These are phyloP conservation scores for Paspalum vaginatum DNA, from an alignment of 176 grass and related monocot species.

Conservation along the genomic window DNA sequence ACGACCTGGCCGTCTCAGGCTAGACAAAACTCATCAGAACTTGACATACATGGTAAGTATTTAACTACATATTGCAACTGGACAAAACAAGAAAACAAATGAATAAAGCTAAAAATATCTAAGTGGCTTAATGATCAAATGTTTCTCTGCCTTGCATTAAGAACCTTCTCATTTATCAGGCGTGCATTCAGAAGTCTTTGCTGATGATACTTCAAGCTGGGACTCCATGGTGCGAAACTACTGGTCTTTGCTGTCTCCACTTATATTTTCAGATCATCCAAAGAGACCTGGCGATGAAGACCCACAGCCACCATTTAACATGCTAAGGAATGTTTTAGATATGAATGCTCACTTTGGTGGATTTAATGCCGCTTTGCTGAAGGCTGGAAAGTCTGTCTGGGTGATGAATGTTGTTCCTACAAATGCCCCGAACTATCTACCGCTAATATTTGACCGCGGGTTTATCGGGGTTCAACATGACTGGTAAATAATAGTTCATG, in stretches of 20 bases:
- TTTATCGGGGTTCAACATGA: slow-evolving; percentile 96
- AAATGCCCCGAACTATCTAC: slow-evolving; percentile 71
- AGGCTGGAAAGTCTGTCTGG: slow-evolving; percentile 87
- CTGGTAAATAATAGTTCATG: slow-evolving; percentile 58
- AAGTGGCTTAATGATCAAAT: slow-evolving; percentile 28
- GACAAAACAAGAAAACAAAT: slow-evolving; percentile 9
- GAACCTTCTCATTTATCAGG: slow-evolving; percentile 47
- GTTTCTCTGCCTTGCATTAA: slow-evolving; percentile 28
- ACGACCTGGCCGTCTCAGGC: slow-evolving; percentile 80
- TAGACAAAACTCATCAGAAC: slow-evolving; percentile 83
- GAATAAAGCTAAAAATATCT: neutral
- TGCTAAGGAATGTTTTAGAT: slow-evolving; percentile 97
- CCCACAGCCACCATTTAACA: slow-evolving; percentile 95
- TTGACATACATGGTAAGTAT: slow-evolving; percentile 80
- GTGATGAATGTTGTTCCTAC: slow-evolving; percentile 99
- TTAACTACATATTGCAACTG: neutral
- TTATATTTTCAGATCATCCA: slow-evolving; percentile 99
- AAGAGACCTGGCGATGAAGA: slow-evolving; percentile 99
- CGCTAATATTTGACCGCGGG: slow-evolving; percentile 87
- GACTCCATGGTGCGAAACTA: slow-evolving; percentile 80
- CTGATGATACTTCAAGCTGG: slow-evolving; percentile 80
- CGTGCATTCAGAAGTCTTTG: slow-evolving; percentile 70
- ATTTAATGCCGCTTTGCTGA: slow-evolving; percentile 94
- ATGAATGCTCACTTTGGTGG: slow-evolving; percentile 97
- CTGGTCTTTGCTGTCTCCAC: slow-evolving; percentile 94